Evolutionary conservation across 1,139 yeast species (phyloP).

Genomic region (Taiozyma sp.): DNA sequence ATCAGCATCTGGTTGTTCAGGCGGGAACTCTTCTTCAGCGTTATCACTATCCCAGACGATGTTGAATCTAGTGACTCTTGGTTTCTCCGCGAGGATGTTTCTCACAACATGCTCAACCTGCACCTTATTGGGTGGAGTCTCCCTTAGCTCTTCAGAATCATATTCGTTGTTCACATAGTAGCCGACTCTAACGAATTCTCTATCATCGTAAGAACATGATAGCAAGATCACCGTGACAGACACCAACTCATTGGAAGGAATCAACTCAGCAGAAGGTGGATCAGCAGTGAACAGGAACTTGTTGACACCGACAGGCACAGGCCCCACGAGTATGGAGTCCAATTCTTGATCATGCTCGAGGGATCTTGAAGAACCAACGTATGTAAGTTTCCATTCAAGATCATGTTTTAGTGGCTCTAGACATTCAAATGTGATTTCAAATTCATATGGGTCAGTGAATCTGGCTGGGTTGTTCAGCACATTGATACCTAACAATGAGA

Average conservation of each 20-base stretch:
- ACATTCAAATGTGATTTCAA: conserved; percentile 96
- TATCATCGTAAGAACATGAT: conserved; percentile 88
- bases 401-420: conserved; percentile 90
- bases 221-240: conserved; percentile 90
- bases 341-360: conserved; percentile 94
- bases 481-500: conserved; percentile 85
- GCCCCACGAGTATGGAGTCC: conserved; percentile 94
- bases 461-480: conserved; percentile 95
- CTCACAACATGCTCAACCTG: conserved; percentile 94
- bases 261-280: conserved; percentile 93
- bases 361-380: conserved; percentile 92
- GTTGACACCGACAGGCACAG: conserved; percentile 95
- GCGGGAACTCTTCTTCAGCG: conserved; percentile 69
- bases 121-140: conserved; percentile 90
- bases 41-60: conserved; percentile 85
- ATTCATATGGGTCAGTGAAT: conserved; percentile 89
- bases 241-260: conserved; percentile 93
- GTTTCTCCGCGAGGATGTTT: conserved; percentile 94
- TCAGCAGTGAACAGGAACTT: conserved; percentile 92
- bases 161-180: conserved; percentile 97
- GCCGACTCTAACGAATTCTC: conserved; percentile 96
- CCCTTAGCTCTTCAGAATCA: conserved; percentile 87
- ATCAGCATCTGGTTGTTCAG: conserved; percentile 60
- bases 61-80: conserved; percentile 93
- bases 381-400: conserved; percentile 94